Base-by-base conservation (phyloP, 2,329 filamentous ascomycete genomes). In the Coniochaeta prunicola region DNA sequence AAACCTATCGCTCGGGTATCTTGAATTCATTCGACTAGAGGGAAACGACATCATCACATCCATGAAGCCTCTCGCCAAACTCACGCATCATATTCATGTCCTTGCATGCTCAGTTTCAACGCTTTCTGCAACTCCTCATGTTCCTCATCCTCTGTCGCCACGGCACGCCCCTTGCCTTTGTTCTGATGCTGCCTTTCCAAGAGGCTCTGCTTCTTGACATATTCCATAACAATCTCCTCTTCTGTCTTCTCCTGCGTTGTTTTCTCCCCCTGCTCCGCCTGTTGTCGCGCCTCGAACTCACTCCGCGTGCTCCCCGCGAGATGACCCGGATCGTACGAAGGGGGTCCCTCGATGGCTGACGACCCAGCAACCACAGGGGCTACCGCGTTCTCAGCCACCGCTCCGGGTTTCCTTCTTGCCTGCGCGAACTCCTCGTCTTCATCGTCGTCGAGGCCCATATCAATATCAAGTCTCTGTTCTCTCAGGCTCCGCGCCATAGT, bases 51-150 rank as follows among this genome's bases (percentile, higher is more conserved):
- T 13, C 31, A 53, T n/a, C 9, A 61, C 53, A 13, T 53, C 21
- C 48, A 17, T 26, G 48, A 53, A 53, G 31, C 31, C 31, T 34
- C 31, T 15, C 26, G 30, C 26, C 26, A 34, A 33, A 33, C 59
- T 57, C 56, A 58, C 30, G 38, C 53, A 63, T 60, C 56, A 62
- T 61, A n/a, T 60, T 58, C 56, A 58, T 64, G 56, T 62, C 54
- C 63, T 61, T 64, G 64, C 64, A 64, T 64, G 48, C 64, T 64
- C 34, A 64, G 60, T 57, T 62, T 62, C 57, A 65, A 57, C 59
- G 59, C 64, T 57, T 60, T 65, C 60, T 64, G 64, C 57, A 66
- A 64, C 58, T 64, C 64, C 61, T 65, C 60, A 59, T 64, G 62
- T 50, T 64, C 60, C 57, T 58, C 53, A 57, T 64, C 62, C 58